Base-by-base conservation (phyloP, 345 rosid genomes). In the Isatis tinctoria region DNA sequence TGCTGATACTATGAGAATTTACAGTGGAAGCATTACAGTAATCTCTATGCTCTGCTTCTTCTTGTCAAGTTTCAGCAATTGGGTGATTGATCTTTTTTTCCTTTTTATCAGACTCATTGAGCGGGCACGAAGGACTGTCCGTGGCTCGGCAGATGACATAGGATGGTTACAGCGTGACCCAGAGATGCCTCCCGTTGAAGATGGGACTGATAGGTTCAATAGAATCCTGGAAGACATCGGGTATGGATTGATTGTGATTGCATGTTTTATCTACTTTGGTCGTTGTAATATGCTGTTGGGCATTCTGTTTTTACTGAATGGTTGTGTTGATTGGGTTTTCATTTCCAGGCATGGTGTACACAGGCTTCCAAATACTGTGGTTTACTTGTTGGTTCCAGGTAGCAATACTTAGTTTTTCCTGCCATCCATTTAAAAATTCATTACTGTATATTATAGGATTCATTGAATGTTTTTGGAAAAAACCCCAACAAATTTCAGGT, bases 361-460 rank as follows among this genome's bases (percentile, higher is more conserved):
- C 88, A 85, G 79, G 74, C 80, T 95, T 77, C 94, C 98, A 61
- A 84, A 82, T 60, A 84, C 99, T 2, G 56, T 92, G 70, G 96
- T 95, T 51, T 92, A 88, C 85, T 78, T 95, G 80, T 82, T 95
- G 82, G 86, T 95, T 81, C 99, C 99, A 82, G 97, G 97, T 91
- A 89, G 62, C 36, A 10, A 79, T 71, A 78, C 65, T 65, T 40
- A 18, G 44, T 71, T 62, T 13, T 73, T 43, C 45, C 32, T 51
- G 57, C 33, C 67, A 14, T 39, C 28, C 56, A 37, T 1, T 45
- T 39, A 51, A 22, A 47, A 28, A 26, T 33, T 6, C 41, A 63
- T 24, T 10, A 37, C 32, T 70, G n/a, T 65, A 37, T 63, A 24
- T 37, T 36, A 17, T 43, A 27, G 62, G 24, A 45, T 41, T 69